Conservation (phyloP, 1,139 yeast species). For the Debaryomycetaceae sp. region DNA sequence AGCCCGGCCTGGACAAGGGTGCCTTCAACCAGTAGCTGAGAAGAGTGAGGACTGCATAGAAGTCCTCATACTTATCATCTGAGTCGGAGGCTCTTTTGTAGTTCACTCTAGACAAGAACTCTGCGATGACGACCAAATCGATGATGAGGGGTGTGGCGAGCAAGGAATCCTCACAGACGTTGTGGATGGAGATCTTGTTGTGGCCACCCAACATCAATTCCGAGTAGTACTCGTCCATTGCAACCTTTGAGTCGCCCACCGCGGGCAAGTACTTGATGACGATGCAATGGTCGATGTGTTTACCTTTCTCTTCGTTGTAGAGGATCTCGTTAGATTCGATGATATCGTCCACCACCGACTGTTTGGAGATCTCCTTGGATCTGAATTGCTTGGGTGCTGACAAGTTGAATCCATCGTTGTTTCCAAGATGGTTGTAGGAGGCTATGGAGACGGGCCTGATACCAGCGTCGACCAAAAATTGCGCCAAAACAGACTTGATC, state of each 20-base stretch:
- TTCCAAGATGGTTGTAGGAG: conserved; percentile 93
- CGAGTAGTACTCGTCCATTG: conserved; percentile 97
- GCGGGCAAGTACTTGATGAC: conserved; percentile 93
- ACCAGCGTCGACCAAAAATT: conserved; percentile 95
- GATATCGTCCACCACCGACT: conserved; percentile 92
- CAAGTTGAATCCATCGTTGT: conserved; percentile 92
- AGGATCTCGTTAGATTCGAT: conserved; percentile 83
- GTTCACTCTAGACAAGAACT: conserved; percentile 81
- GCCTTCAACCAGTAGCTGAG: conserved; percentile 97
- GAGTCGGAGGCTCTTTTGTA: conserved; percentile 54
- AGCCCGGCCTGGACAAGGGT: conserved; percentile 88
- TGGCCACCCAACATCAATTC: conserved; percentile 98
- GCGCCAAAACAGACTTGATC: conserved; percentile 91
- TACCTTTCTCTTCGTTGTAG: conserved; percentile 78
- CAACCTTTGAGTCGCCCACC: conserved; percentile 94
- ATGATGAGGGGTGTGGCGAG: conserved; percentile 93
- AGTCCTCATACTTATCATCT: conserved; percentile 51
- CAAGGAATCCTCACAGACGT: conserved; percentile 93
- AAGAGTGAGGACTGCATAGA: conserved; percentile 84
- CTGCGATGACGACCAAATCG: conserved; percentile 86
- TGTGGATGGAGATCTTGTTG: conserved; percentile 88
- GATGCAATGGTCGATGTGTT: conserved; percentile 86
- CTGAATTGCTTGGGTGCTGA: conserved; percentile 91
- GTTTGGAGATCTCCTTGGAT: conserved; percentile 91
- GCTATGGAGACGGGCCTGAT: conserved; percentile 93